Base-by-base conservation (phyloP, 768 basidiomycete species). In the Termitomyces titanicus region DNA sequence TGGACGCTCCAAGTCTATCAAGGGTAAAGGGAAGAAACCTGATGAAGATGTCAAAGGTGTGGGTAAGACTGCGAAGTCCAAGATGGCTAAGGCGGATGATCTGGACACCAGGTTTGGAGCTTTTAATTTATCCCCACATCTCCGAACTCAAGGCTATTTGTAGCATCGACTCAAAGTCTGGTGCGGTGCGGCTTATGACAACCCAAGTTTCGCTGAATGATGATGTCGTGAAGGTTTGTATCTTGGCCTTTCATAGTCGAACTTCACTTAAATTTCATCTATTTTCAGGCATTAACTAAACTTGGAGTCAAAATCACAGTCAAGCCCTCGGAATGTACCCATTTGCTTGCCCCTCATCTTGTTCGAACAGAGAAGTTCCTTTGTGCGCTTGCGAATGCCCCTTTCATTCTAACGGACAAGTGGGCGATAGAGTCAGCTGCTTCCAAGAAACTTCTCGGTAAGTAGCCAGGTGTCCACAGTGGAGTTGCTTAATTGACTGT, bases 341-440 rank as follows among this genome's bases (percentile, higher is more conserved):
- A 95, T 70, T 77, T 97, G 12, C 68, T 96, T 45, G 81, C 83
- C 10, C 80, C 79, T 33, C 74, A 76, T 25, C 74, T 95, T 24
- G 83, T 86, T 5, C 81, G 94, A 5, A 96, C 94, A 1, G 89
- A 94, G 65, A 97, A 96, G 67, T 89, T 96, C 65, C 75, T 97
- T 0, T 85, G 84, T 61, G 91, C 90, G 0, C 72, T 96, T 61
- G 77, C 88, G 0, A 69, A 69, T 0, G 82, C 79, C 0, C 86
- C 89, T 0, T 76, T 74, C 57, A 74, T 95, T 45, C 70, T 97
- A 20, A 80, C 76, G 3, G 77, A 78, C 50, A 72, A 80, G 33
- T 97, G 94, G 94, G 79, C 88, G 5, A 73, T 67, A 5, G 79
- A 79, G 0, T 88, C 82, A 11, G 78, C 81, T 3, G 75, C 74